These are phyloP conservation scores for Gossypium davidsonii DNA, from an alignment of 441 rosid genomes.

Conservation along the genomic window DNA sequence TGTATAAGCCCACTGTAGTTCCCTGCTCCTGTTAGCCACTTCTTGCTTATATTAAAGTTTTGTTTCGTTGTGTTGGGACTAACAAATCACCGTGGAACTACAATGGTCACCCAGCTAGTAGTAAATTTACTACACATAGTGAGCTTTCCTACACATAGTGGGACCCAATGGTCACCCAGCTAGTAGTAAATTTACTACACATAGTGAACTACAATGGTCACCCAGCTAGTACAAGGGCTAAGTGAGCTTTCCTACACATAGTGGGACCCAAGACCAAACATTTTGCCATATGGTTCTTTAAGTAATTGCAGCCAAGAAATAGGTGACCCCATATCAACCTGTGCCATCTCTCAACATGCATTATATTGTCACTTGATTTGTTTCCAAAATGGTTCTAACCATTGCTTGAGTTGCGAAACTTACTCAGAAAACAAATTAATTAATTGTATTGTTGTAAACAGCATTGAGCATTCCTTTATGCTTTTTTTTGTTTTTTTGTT, in stretches of 20 bases:
- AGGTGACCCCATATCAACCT: not conserved
- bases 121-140: too few relatives aligned
- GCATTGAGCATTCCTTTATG: not conserved
- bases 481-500: not conserved
- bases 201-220: not conserved
- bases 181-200: not conserved
- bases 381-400: not conserved
- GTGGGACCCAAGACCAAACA: not conserved
- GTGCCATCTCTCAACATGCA: not conserved
- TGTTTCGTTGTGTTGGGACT: not conserved
- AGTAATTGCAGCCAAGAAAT: not conserved
- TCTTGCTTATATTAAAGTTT: not conserved
- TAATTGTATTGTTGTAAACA: not conserved
- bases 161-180: too few relatives aligned
- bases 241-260: not conserved
- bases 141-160: too few relatives aligned
- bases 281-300: not conserved
- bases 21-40: not conserved
- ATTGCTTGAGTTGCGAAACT: not conserved
- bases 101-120: not conserved
- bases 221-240: not conserved
- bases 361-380: not conserved
- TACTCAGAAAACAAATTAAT: conserved; percentile 1
- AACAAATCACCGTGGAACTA: not conserved
- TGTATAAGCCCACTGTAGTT: not conserved